These are phyloP conservation scores for Aspergillus novoparasiticus DNA, from an alignment of 2,329 filamentous ascomycete genomes.

Conservation along the genomic window DNA sequence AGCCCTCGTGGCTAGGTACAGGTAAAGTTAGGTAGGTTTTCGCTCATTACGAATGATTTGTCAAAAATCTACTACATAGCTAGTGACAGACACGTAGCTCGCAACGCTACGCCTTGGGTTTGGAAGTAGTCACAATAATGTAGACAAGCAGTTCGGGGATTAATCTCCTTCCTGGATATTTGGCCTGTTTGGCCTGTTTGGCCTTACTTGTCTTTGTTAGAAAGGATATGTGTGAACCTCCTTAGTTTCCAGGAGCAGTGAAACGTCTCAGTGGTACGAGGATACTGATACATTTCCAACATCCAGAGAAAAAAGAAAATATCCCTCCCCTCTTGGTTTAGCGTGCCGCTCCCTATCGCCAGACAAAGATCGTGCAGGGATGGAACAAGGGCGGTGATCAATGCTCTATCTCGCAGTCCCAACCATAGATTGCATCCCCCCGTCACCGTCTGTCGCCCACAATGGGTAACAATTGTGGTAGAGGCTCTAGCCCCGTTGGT, in stretches of 20 bases:
- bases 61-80: constrained; percentile 6
- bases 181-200: neutral
- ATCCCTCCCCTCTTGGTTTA: neutral
- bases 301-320: neutral
- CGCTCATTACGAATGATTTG: constrained; percentile 15
- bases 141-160: neutral
- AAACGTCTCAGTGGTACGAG: neutral
- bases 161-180: neutral
- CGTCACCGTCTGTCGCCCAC: neutral
- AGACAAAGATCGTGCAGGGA: constrained; percentile 16
- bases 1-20: constrained; percentile 16
- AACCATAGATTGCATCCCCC: neutral
- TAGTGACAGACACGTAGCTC: neutral
- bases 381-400: constrained; percentile 15
- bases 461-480: neutral
- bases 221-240: neutral
- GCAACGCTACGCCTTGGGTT: neutral
- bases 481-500: neutral
- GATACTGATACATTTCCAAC: neutral
- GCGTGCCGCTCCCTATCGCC: neutral
- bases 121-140: neutral
- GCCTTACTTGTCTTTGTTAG: neutral
- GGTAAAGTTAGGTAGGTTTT: constrained; percentile 4
- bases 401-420: constrained; percentile 7
- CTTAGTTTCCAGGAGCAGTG: neutral